A percentile compares a stretch with the other conserved stretches of the same genome.
These are phyloP conservation scores for Aspergillus novofumigatus DNA, from an alignment of 2,329 filamentous ascomycete species.

Conservation along the genomic window DNA sequence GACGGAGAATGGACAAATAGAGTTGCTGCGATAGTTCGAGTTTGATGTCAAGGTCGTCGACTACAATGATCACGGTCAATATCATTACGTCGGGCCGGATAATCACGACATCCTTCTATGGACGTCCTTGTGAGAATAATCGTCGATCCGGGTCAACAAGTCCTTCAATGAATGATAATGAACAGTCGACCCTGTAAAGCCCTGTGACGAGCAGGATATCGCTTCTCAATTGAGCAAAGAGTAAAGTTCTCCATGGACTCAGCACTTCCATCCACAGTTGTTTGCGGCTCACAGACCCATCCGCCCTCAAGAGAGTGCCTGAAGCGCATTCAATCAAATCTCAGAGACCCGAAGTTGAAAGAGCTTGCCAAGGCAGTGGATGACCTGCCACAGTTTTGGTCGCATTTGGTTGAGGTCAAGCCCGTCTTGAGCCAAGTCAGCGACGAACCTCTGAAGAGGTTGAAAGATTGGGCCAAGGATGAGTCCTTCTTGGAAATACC, in stretches of 20 bases:
- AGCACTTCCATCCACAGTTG: not conserved
- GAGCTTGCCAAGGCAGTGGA: not conserved
- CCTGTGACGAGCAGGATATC: not conserved
- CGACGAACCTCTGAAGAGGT: not conserved
- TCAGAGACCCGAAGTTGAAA: not conserved
- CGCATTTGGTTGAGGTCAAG: not conserved
- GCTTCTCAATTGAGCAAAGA: not conserved
- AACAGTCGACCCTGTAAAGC: not conserved
- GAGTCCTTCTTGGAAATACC: not conserved
- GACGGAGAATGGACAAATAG: not conserved
- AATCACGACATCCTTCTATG: not conserved
- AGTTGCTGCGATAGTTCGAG: not conserved
- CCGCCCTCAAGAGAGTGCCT: not conserved
- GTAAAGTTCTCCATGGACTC: not conserved
- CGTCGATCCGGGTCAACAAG: not conserved
- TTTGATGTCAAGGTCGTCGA: not conserved
- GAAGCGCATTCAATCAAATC: not conserved
- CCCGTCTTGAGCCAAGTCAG: not conserved
- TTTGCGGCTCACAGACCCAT: slow-evolving; percentile 1
- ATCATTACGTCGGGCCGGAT: not conserved
- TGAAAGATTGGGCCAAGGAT: not conserved
- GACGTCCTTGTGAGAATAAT: not conserved
- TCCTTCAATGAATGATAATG: not conserved
- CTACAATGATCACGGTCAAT: not conserved
- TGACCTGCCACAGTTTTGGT: not conserved